A percentile compares a stretch with the other conserved stretches of the same genome.
Evolutionary conservation across 306 rosid genomes (phyloP).

Genomic region (Albizia julibrissin): DNA sequence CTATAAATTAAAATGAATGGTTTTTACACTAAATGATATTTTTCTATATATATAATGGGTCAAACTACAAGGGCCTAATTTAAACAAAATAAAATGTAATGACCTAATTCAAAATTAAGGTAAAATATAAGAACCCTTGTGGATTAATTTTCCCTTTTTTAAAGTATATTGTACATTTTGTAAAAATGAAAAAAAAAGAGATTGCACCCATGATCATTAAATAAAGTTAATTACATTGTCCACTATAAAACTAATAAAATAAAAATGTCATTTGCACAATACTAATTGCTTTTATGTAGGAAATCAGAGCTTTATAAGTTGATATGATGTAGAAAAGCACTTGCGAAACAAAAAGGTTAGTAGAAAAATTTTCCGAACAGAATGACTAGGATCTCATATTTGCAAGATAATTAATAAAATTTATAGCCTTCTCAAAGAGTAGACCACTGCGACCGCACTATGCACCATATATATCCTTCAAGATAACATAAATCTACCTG

Average conservation of each 20-base stretch:
- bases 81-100: no score
- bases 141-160: not conserved
- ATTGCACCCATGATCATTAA: not conserved
- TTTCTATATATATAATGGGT: no score
- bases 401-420: not conserved
- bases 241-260: not conserved
- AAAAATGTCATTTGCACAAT: not conserved
- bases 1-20: no score
- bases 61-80: no score
- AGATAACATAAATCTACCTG: not conserved
- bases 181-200: not conserved
- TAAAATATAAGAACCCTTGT: no score
- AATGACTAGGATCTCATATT: slow-evolving; percentile 32
- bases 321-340: not conserved
- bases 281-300: not conserved
- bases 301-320: not conserved
- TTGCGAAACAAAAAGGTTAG: not conserved
- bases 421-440: not conserved
- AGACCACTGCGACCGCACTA: not conserved
- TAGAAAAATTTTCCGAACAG: not conserved
- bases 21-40: no score
- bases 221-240: not conserved
- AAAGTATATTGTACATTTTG: not conserved
- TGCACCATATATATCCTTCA: not conserved
- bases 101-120: no score